Conservation (phyloP, 495 filamentous ascomycete genomes). For the Neurospora intermedia region DNA sequence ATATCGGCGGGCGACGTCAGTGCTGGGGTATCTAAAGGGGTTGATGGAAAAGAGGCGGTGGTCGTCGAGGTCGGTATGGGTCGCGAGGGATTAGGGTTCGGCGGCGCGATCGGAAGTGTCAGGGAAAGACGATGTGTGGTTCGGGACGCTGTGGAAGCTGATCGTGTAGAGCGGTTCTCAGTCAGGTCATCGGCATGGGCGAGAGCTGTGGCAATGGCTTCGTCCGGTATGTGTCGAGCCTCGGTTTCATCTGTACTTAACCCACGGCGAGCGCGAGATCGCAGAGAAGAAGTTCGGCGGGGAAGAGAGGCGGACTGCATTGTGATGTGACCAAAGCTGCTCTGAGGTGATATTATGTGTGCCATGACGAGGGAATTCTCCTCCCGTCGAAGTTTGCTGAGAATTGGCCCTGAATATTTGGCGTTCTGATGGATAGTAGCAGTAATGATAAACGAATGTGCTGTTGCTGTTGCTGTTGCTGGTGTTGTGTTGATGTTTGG, state of each 20-base stretch:
- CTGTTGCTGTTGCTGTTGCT: neutral
- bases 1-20: slow-evolving; percentile 51
- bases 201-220: slow-evolving; percentile 13
- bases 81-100: slow-evolving; percentile 29
- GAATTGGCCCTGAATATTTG: neutral
- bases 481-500: slow-evolving; percentile 6
- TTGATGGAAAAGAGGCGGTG: slow-evolving; percentile 34
- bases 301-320: slow-evolving; percentile 10
- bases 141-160: slow-evolving; percentile 45
- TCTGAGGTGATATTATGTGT: slow-evolving; percentile 18
- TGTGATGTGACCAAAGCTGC: slow-evolving; percentile 18
- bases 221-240: slow-evolving; percentile 11
- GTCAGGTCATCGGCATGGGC: slow-evolving; percentile 14
- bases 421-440: neutral
- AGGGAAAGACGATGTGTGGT: slow-evolving; percentile 69
- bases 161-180: slow-evolving; percentile 41
- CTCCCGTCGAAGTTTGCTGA: neutral
- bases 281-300: slow-evolving; percentile 5
- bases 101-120: slow-evolving; percentile 57
- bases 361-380: slow-evolving; percentile 12
- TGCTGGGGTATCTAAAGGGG: slow-evolving; percentile 30
- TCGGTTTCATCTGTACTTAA: slow-evolving; percentile 11
- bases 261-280: slow-evolving; percentile 1
- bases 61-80: slow-evolving; percentile 32
- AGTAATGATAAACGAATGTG: slow-evolving; percentile 10